These are phyloP conservation scores for Paracamarosporium sp. DNA, from an alignment of 2,329 filamentous ascomycete species.

Conservation along the genomic window DNA sequence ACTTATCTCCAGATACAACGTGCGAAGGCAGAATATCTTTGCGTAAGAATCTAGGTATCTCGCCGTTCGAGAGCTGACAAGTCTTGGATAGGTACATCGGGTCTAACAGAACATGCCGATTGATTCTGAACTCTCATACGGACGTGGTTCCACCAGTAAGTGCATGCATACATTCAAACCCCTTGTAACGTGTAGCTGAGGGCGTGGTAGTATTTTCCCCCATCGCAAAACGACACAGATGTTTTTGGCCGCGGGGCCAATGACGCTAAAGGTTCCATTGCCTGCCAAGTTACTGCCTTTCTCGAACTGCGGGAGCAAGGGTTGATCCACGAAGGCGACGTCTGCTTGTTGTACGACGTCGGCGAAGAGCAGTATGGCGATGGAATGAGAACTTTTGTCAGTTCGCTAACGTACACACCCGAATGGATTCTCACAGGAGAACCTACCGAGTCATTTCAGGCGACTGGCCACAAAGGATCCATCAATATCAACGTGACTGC, in stretches of 20 bases:
- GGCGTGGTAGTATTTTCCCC: background rate
- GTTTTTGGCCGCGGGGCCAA: conserved; percentile 3
- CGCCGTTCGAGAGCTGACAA: background rate
- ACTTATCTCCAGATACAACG: background rate
- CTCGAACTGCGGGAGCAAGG: background rate
- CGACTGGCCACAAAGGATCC: conserved; percentile 3
- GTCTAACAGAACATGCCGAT: background rate
- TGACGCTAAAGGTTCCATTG: conserved; percentile 5
- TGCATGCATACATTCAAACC: background rate
- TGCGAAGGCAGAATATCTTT: background rate
- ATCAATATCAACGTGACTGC: conserved; percentile 5
- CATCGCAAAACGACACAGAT: background rate
- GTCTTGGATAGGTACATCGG: background rate
- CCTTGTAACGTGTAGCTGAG: background rate
- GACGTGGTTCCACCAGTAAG: conserved; percentile 1
- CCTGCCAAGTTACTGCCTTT: background rate
- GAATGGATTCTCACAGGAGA: conserved; percentile 7
- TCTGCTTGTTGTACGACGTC: conserved; percentile 5
- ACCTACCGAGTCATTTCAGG: conserved; percentile 3
- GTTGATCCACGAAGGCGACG: background rate
- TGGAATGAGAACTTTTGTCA: conserved; percentile 2
- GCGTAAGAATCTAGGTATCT: background rate
- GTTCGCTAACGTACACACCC: background rate
- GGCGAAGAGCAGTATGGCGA: conserved; percentile 6
- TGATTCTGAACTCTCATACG: background rate